Evolutionary conservation across 306 rosid genomes (phyloP).

Genomic region (Mimosa pudica): DNA sequence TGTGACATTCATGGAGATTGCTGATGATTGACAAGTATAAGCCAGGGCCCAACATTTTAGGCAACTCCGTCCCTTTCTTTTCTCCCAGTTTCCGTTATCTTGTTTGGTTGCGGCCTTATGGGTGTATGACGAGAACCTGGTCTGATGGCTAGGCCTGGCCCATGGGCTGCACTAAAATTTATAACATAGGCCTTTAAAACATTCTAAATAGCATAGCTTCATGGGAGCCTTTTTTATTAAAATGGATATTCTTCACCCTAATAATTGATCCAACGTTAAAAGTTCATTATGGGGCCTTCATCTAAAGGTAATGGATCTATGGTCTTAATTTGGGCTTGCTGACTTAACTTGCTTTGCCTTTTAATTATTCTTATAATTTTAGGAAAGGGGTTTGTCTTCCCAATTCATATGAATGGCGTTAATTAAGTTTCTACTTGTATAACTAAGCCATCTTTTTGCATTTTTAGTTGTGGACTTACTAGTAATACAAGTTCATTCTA

Average conservation of each 20-base stretch:
- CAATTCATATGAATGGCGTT: no score
- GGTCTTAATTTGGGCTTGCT: no score
- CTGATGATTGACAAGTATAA: neutral
- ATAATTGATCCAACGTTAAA: neutral
- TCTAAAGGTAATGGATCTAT: neutral
- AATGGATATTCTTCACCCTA: neutral
- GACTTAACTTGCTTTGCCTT: no score
- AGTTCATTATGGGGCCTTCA: neutral
- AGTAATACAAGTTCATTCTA: neutral
- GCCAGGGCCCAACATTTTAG: neutral
- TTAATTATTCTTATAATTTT: no score
- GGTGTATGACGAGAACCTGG: neutral
- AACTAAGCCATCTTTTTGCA: neutral
- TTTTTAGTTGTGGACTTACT: neutral
- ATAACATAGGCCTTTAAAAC: neutral
- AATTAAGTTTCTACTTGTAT: no score
- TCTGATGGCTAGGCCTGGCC: neutral
- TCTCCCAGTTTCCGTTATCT: neutral
- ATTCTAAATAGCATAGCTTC: neutral
- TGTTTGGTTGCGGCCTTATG: neutral
- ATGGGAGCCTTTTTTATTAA: neutral
- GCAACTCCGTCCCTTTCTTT: neutral
- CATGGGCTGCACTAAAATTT: neutral
- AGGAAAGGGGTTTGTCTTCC: no score
- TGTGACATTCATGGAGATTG: neutral